Base-by-base conservation (phyloP, 495 filamentous ascomycete species). In the Penicillium mononematosum region DNA sequence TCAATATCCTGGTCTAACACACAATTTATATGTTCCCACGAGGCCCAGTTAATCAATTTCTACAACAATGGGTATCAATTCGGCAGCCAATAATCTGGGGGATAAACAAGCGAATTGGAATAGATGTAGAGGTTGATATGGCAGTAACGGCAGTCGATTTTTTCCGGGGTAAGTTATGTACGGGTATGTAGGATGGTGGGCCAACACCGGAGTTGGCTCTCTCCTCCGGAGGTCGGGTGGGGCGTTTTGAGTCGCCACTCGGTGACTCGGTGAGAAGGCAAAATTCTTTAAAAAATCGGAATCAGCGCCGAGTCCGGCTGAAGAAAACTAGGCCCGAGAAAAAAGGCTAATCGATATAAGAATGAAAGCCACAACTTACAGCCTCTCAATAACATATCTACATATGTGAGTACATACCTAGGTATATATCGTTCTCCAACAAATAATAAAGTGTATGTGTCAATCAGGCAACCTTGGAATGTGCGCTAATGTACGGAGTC, bases 201-300 rank as follows among this genome's bases (percentile, higher is more conserved):
- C 24, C 24, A 34, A 41, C 32, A n/a, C 42, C 53, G 53, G 53
- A 55, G 53, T 46, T 46, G 1, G 16, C 4, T 7, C 22, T 29
- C 0, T 8, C 3, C 44, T 55, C 53, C 53, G 43, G 19, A 19
- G 43, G 19, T 14, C 25, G 31, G 34, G 32, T 29, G 42, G 53
- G 53, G 20, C 46, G 5, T 24, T 14, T 46, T 27, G 19, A 38
- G 42, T 54, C 46, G 53, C 53, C 53, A 55, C 53, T 42, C 20
- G 32, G 36, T n/a, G 34, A 14, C 34, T 36, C 47, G 48, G 48
- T 41, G 49, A 51, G 36, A 51, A 27, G 22, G 34, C 16, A 41
- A 51, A 51, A 25, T 39, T 17, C 3, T 4, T 32, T 12, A 11
- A 47, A 5, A 17, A 48, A 7, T n/a, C 38, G 34, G 31, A 12